Evolutionary conservation across 2,329 filamentous ascomycete species (phyloP), one percentile per base, ranked within the genome.

Genomic region (Aspergillus ochraceus): DNA sequence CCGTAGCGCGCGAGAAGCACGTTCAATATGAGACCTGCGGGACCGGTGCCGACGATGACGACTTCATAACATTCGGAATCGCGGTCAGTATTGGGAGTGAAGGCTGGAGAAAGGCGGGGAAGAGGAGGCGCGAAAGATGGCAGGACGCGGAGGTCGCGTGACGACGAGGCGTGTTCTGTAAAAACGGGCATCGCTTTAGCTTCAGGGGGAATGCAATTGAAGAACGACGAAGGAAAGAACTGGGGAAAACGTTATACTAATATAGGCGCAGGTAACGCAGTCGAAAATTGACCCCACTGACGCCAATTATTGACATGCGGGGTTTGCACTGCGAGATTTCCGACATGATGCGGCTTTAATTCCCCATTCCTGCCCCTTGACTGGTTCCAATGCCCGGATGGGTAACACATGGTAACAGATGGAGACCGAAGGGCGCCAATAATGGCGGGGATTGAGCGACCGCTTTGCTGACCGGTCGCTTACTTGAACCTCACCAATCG

Each of bases 1-100:
- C 79, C 79, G 58, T 79, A 79, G 29, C 78, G 76, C 8, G 79
- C 74, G 20, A 82, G 72, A 10, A 79, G 71, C 2, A 80, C 64
- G 20, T 73, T 67, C 8, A 79, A 68, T 66, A 80, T 76, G 1
- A 80, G 68, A 2, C 79, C 79, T 10, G 78, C 75, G 1, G 79
- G 79, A 10, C 79, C 78, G 36, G 75, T 77, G 47, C 79, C 78
- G 11, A 74, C 71, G 12, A 80, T 66, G 2, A 80, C 68, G 2
- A 80, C 77, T 62, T 80, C 78, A 67, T 79, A 79, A 57, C 67
- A 73, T 45, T 75, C 75, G 4, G 60, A 62, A 32, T 60, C 59
- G 4, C 60, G 62, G 32, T 60, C 59, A 12, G 46, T 57, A 45
- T 53, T 49, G 12, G 61, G 49, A 5, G 64, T 59, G 14, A 66